Base-by-base conservation (phyloP, 2,329 filamentous ascomycete species). In the Gyromitra esculenta region DNA sequence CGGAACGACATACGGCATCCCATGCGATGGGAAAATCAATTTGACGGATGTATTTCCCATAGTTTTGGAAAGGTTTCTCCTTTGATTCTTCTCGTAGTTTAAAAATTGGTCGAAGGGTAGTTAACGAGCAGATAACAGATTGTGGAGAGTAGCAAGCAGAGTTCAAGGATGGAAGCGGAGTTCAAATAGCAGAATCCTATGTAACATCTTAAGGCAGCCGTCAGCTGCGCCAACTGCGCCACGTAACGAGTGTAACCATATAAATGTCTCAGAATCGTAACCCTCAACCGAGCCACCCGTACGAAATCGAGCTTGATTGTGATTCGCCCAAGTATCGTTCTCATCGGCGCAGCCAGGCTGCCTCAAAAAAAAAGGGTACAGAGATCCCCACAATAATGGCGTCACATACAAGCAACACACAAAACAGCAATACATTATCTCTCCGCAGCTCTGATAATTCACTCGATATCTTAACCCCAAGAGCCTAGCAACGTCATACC, bases 1-100 rank as follows among this genome's bases (percentile, higher is more conserved):
- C 2, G 68, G 68, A 2, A 71, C n/a, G 11, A 54, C 37, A 43
- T 62, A 71, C 1, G 68, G 68, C 45, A 71, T 52, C 45, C 21
- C 68, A 31, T 71, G 59, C 3, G 45, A 54, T 41, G 68, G 68
- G 59, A 71, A 64, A 13, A 71, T 31, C 57, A 41, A 35, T 56
- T 54, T 64, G 37, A 35, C 37, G 1, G 48, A 25, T n/a, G n/a
- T 15, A 52, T 68, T 56, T n/a, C 64, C 64, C 64, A 68, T 68
- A 18, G 18, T 11, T 56, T 11, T 67, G 2, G 37, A 25, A 41
- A 41, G n/a, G 21, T 15, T 25, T 43, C 13, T 11, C n/a, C n/a
- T 57, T 57, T 37, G 31, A 5, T 39, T 41, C n/a, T 60, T 43
- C 37, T 60, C n/a, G 35, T 7, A 21, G n/a, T 21, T 41, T 41